Percentiles rank a stretch among this genome's conserved stretches.
Evolutionary conservation across 2,329 filamentous ascomycete species (phyloP).

Genomic region (Trichocomaceae sp.): DNA sequence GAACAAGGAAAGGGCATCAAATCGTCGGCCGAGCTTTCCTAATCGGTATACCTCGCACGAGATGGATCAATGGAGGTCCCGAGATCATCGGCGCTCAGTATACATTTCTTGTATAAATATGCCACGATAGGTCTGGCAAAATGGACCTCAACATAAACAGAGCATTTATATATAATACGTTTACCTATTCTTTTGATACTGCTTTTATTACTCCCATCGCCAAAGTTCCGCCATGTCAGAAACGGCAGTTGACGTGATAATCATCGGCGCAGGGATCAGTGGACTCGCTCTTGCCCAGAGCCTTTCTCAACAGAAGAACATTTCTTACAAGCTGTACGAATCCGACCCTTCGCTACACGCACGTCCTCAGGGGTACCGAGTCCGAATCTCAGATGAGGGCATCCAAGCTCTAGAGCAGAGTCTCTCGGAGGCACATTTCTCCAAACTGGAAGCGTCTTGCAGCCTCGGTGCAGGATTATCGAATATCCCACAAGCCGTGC

Average conservation of each 20-base stretch:
- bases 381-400: constrained; percentile 2
- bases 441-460: neutral
- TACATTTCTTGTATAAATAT: neutral
- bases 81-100: too few species aligned
- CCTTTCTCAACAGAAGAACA: neutral
- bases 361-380: neutral
- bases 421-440: neutral
- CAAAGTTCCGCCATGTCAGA: neutral
- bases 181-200: neutral
- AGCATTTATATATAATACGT: too few species aligned
- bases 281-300: neutral
- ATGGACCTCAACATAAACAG: neutral
- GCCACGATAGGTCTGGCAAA: neutral
- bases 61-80: neutral
- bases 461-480: neutral
- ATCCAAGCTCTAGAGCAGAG: constrained; percentile 1
- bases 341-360: neutral
- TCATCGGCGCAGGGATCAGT: neutral
- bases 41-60: constrained; percentile 1
- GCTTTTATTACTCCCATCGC: neutral
- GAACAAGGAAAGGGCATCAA: neutral
- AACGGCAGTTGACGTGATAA: neutral
- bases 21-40: neutral
- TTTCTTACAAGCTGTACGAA: neutral
- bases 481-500: neutral